Base-by-base conservation (phyloP, 2,329 filamentous ascomycete species). In the Colletotrichum tropicale region DNA sequence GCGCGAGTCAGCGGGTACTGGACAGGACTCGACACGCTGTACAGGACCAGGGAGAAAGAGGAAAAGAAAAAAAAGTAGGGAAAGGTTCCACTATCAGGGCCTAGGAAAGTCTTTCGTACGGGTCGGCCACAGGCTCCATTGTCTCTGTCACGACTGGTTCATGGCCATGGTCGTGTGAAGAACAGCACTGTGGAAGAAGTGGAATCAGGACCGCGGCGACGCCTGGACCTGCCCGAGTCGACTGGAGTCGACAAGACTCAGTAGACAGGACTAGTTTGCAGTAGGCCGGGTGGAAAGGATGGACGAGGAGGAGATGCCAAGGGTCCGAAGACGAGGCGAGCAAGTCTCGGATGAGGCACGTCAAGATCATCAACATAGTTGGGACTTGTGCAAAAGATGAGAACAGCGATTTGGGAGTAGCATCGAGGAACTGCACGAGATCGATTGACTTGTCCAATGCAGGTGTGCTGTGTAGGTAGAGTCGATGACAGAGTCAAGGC, bases 21-120 rank as follows among this genome's bases (percentile, higher is more conserved):
- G 38, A 61, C 70, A 36, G 56, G 38, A 75, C 58, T 72, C 56
- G 70, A 68, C 70, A 72, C 64, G 56, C 70, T 73, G 69, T 73
- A 55, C 70, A 66, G 30, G 32, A n/a, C 38, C 34, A 21, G 24
- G 56, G 34, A 58, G 30, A 32, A 67, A 3, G 48, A 21, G 28
- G 16, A 56, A 68, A 38, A 48, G 38, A 60, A 60, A 48, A 21
- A 58, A 34, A 15, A 48, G 15, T 24, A 67, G 43, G 15, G 30
- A 43, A 26, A 36, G 38, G 34, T 24, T 24, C 71, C 34, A 26
- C 52, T 43, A 26, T 65, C 30, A 56, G 58, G 60, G 60, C 56
- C 65, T 21, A 32, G 60, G 21, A 55, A 65, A 6, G n/a, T 21
- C 21, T 74, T 72, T 55, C 55, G 72, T 48, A 56, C 68, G 68